Conservation (phyloP, 257 asterid species). For the Prunella vulgaris region DNA sequence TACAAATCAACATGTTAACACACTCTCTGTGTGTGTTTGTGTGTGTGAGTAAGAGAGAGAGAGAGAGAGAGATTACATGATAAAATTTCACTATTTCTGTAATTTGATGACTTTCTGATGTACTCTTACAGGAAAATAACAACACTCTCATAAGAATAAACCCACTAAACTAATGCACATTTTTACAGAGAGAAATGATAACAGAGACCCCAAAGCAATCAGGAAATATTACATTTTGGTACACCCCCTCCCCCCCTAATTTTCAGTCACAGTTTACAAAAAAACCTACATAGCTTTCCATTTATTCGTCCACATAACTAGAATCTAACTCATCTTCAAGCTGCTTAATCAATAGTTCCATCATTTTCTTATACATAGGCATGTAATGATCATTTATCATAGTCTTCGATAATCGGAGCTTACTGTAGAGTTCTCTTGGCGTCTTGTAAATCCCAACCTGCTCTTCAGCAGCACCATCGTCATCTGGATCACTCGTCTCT, state of each 20-base stretch:
- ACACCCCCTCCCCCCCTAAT: constrained; percentile 8
- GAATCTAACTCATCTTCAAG: constrained; percentile 62
- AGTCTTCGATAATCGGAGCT: constrained; percentile 72
- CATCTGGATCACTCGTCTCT: constrained; percentile 31
- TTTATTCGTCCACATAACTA: constrained; percentile 18
- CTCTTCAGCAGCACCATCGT: constrained; percentile 33
- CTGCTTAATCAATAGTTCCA: constrained; percentile 73
- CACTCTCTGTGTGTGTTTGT: too few relatives aligned
- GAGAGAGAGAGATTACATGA: not conserved
- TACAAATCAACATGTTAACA: too few relatives aligned
- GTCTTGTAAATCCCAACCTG: constrained; percentile 68
- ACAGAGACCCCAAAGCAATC: not conserved
- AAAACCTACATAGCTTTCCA: constrained; percentile 9
- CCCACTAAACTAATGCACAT: not conserved
- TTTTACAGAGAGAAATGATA: not conserved
- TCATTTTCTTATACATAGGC: constrained; percentile 93
- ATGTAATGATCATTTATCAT: constrained; percentile 92
- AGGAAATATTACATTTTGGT: constrained; percentile 5
- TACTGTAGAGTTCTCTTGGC: constrained; percentile 70
- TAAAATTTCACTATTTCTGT: not conserved
- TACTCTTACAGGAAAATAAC: not conserved
- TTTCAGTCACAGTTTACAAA: constrained; percentile 5
- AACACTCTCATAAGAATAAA: not conserved
- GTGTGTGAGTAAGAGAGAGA: too few relatives aligned
- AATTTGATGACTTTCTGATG: not conserved